Conservation (phyloP, 2,329 filamentous ascomycete genomes). For the Clarireedia homoeocarpa region DNA sequence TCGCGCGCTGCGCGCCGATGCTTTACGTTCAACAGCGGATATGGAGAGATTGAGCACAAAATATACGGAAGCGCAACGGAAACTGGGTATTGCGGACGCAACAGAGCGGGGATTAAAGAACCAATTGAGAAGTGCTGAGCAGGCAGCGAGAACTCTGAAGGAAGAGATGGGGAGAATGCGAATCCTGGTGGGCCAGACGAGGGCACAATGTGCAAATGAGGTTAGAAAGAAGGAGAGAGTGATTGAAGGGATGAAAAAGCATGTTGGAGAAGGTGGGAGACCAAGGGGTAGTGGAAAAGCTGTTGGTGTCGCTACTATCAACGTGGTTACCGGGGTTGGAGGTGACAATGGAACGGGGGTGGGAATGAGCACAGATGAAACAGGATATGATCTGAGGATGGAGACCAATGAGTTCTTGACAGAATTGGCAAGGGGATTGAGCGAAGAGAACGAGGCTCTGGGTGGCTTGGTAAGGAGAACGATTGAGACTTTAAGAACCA, state of each 20-base stretch:
- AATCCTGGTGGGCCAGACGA: slow-evolving; percentile 70
- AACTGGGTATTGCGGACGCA: slow-evolving; percentile 53
- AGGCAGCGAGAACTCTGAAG: slow-evolving; percentile 65
- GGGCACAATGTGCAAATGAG: slow-evolving; percentile 82
- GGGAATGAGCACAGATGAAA: slow-evolving; percentile 32
- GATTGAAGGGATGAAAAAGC: slow-evolving; percentile 80
- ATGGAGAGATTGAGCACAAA: slow-evolving; percentile 51
- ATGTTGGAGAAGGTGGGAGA: slow-evolving; percentile 64
- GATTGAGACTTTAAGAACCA: slow-evolving; percentile 61
- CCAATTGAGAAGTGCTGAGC: slow-evolving; percentile 67
- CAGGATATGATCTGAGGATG: slow-evolving; percentile 63
- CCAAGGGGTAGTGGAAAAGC: slow-evolving; percentile 50
- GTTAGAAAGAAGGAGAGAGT: slow-evolving; percentile 84
- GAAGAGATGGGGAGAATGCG: slow-evolving; percentile 79
- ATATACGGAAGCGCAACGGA: slow-evolving; percentile 46
- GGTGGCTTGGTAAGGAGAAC: slow-evolving; percentile 65
- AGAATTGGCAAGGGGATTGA: slow-evolving; percentile 71
- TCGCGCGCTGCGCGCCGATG: slow-evolving; percentile 66
- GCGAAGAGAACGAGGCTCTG: slow-evolving; percentile 85
- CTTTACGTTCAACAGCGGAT: slow-evolving; percentile 64
- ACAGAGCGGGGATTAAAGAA: slow-evolving; percentile 62
- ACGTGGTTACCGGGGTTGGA: slow-evolving; percentile 45
- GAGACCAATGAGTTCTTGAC: slow-evolving; percentile 92
- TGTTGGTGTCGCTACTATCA: slow-evolving; percentile 48
- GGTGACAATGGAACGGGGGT: slow-evolving; percentile 29